phyloP scores from a whole-genome alignment of 805 yeast species.

The Debaryomyces prosopidis region DNA sequence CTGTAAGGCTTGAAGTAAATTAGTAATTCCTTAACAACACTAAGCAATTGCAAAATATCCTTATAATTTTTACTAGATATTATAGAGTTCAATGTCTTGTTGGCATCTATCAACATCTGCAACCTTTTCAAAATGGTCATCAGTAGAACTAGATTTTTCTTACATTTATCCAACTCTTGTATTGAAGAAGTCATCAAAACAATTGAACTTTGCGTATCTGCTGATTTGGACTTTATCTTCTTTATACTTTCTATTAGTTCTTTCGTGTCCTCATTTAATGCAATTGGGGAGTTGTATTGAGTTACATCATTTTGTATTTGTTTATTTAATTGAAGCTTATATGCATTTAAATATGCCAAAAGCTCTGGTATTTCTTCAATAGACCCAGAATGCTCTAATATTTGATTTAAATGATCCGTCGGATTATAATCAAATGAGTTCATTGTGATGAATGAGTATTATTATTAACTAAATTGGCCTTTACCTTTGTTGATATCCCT shows the following conservation, averaged over 20 bases:
- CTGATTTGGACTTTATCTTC: slow-evolving; percentile 49
- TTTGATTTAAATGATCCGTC: slow-evolving; percentile 46
- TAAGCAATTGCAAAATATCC: slow-evolving; percentile 60
- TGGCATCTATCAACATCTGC: slow-evolving; percentile 81
- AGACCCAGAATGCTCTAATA: slow-evolving; percentile 53
- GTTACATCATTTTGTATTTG: slow-evolving; percentile 42
- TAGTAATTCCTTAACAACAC: slow-evolving; percentile 73
- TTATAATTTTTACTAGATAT: slow-evolving; percentile 48
- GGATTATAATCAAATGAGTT: slow-evolving; percentile 49
- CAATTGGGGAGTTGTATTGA: slow-evolving; percentile 30
- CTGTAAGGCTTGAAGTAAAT: slow-evolving; percentile 76
- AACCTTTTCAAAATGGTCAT: slow-evolving; percentile 86
- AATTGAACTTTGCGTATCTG: slow-evolving; percentile 60
- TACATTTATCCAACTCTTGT: slow-evolving; percentile 75
- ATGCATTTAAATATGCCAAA: slow-evolving; percentile 48
- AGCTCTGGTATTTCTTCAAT: slow-evolving; percentile 53
- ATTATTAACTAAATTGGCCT: neutral
- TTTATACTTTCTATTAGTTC: slow-evolving; percentile 46
- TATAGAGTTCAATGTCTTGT: slow-evolving; percentile 55
- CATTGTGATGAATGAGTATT: slow-evolving; percentile 5
- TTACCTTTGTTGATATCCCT: neutral
- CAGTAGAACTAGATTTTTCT: slow-evolving; percentile 77
- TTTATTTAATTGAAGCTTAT: slow-evolving; percentile 49
- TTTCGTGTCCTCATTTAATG: slow-evolving; percentile 33
- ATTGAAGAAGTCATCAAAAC: slow-evolving; percentile 74